A percentile compares a stretch with the other conserved stretches of the same genome.
phyloP scores from a whole-genome alignment of 768 basidiomycete genomes.

The Xanthoconium stramineum region DNA sequence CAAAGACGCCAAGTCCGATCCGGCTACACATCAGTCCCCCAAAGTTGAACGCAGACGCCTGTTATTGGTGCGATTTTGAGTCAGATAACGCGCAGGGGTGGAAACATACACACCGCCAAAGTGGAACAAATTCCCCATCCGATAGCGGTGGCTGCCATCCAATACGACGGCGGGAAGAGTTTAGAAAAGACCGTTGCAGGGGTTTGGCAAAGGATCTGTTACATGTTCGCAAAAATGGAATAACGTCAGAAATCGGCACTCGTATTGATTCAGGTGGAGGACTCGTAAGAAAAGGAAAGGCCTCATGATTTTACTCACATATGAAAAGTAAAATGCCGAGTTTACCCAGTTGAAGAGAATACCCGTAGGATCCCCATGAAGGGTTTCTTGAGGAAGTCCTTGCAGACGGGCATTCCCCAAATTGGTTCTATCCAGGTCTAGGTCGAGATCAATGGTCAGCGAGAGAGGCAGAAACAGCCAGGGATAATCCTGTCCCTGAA shows the following conservation, averaged over 20 bases:
- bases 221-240: not conserved
- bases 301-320: slow-evolving; percentile 40
- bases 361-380: slow-evolving; percentile 66
- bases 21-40: slow-evolving; percentile 55
- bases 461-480: not conserved
- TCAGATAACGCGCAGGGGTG: not conserved
- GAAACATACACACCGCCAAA: slow-evolving; percentile 48
- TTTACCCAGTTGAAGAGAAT: slow-evolving; percentile 69
- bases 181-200: slow-evolving; percentile 67
- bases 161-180: slow-evolving; percentile 62
- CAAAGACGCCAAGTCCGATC: slow-evolving; percentile 69
- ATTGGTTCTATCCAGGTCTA: slow-evolving; percentile 69
- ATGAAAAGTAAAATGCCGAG: slow-evolving; percentile 77
- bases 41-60: slow-evolving; percentile 64
- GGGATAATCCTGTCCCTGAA: not conserved
- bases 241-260: not conserved
- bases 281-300: not conserved
- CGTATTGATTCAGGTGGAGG: not conserved
- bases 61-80: not conserved
- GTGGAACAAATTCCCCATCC: slow-evolving; percentile 80
- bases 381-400: slow-evolving; percentile 62
- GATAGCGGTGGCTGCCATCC: slow-evolving; percentile 61
- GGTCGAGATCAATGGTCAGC: not conserved
- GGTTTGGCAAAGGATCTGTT: slow-evolving; percentile 64
- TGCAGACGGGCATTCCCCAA: slow-evolving; percentile 77